phyloP scores from a whole-genome alignment of 257 asterid species.

The Nyctanthes arbortristis region DNA sequence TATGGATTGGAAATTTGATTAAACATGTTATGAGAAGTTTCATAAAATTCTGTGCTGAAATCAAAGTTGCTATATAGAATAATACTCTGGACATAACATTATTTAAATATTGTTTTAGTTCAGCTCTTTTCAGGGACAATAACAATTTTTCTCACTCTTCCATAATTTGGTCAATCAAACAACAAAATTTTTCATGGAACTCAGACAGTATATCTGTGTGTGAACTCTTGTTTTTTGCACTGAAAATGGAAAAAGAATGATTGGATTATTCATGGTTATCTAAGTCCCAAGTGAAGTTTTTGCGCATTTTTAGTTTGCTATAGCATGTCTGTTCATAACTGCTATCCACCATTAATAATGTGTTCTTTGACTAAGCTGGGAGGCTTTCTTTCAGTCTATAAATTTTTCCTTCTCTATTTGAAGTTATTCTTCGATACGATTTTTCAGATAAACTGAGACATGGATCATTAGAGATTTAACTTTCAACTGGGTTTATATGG shows the following conservation, averaged over 20 bases:
- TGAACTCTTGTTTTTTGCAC: neutral
- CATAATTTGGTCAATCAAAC: neutral
- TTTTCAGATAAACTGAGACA: neutral
- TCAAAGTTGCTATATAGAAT: neutral
- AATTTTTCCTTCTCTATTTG: too few species aligned
- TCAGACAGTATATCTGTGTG: neutral
- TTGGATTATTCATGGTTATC: neutral
- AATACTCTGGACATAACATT: neutral
- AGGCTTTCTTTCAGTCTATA: too few species aligned
- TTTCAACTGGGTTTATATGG: neutral
- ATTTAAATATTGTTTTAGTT: neutral
- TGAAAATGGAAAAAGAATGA: neutral
- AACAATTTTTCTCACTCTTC: conserved; percentile 13
- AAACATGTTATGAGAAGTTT: conserved; percentile 2
- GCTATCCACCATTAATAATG: neutral
- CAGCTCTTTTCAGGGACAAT: conserved; percentile 3
- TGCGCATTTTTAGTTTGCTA: too few species aligned
- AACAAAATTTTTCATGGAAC: too few species aligned
- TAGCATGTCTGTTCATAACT: neutral
- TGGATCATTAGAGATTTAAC: neutral
- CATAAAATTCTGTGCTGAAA: neutral
- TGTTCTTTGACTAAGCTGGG: neutral
- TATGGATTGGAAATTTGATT: neutral
- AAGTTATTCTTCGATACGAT: neutral
- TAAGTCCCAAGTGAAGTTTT: neutral